Conservation (phyloP, 306 rosid species). For the Heteromeles arbutifolia region DNA sequence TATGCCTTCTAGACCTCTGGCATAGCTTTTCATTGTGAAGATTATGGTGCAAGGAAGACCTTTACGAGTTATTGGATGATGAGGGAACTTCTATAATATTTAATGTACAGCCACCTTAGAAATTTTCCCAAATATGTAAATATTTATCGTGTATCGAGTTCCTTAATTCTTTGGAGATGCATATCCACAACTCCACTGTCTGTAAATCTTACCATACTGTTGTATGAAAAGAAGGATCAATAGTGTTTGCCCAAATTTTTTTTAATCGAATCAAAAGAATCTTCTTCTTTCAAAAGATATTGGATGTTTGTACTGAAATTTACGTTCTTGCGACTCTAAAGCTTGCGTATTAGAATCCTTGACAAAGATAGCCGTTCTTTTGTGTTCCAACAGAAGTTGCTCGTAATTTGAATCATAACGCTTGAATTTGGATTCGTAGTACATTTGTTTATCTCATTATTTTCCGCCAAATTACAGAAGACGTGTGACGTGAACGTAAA, state of each 20-base stretch:
- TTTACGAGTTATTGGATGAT: slow-evolving; percentile 14
- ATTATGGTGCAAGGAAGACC: slow-evolving; percentile 1
- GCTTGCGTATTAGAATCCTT: not conserved
- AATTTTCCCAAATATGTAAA: slow-evolving; percentile 22
- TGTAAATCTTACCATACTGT: slow-evolving; percentile 19
- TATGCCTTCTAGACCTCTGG: slow-evolving; percentile 24
- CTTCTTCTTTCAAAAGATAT: not conserved
- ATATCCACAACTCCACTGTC: slow-evolving; percentile 5
- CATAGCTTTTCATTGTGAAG: slow-evolving; percentile 26
- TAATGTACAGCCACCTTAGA: slow-evolving; percentile 39
- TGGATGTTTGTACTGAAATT: not conserved
- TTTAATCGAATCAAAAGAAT: not conserved
- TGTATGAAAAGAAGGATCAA: slow-evolving; percentile 16
- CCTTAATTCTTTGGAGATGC: slow-evolving; percentile 5
- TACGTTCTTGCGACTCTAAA: not conserved
- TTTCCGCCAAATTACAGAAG: not conserved
- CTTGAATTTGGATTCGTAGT: not conserved
- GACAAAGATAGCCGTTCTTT: not conserved
- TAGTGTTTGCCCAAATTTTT: not conserved
- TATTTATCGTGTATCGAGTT: slow-evolving; percentile 21
- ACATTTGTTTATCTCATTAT: not conserved
- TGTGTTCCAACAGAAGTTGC: not conserved
- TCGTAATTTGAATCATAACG: not conserved
- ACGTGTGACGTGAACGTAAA: too few relatives aligned
- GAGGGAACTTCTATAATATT: slow-evolving; percentile 14